Evolutionary conservation across 345 rosid species (phyloP).

Genomic region (Ceriops decandra): DNA sequence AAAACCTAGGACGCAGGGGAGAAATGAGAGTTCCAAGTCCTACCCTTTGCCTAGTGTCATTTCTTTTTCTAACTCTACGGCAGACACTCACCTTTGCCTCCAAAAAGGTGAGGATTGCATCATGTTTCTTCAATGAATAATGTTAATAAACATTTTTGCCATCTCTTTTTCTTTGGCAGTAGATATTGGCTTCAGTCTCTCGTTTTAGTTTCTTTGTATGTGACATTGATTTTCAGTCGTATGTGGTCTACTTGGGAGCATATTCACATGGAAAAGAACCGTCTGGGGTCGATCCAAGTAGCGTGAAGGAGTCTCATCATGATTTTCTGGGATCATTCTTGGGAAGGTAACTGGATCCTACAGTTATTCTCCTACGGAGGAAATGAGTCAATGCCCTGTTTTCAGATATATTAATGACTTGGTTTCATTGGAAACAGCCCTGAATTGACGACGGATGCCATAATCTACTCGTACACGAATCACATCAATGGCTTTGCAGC

Average conservation of each 20-base stretch:
- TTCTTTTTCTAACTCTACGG: conserved; percentile 22
- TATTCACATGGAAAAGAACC: conserved; percentile 1
- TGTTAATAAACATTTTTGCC: too few species aligned
- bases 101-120: conserved; percentile 40
- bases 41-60: conserved; percentile 17
- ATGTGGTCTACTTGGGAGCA: not conserved
- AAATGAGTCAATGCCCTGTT: not conserved
- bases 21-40: conserved; percentile 5
- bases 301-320: conserved; percentile 19
- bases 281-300: conserved; percentile 1
- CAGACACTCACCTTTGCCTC: conserved; percentile 38
- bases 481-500: conserved; percentile 40
- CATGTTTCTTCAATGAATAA: too few species aligned
- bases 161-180: not conserved
- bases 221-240: not conserved
- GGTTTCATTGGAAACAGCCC: conserved; percentile 10
- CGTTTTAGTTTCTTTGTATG: not conserved
- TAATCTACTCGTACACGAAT: conserved; percentile 30
- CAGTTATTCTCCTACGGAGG: not conserved
- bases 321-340: conserved; percentile 33
- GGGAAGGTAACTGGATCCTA: conserved; percentile 27
- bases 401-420: not conserved
- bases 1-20: too few species aligned
- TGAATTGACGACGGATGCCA: conserved; percentile 14
- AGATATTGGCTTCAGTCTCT: not conserved